Base-by-base conservation (phyloP, 2,329 filamentous ascomycete species). In the Fusarium verticillioides region DNA sequence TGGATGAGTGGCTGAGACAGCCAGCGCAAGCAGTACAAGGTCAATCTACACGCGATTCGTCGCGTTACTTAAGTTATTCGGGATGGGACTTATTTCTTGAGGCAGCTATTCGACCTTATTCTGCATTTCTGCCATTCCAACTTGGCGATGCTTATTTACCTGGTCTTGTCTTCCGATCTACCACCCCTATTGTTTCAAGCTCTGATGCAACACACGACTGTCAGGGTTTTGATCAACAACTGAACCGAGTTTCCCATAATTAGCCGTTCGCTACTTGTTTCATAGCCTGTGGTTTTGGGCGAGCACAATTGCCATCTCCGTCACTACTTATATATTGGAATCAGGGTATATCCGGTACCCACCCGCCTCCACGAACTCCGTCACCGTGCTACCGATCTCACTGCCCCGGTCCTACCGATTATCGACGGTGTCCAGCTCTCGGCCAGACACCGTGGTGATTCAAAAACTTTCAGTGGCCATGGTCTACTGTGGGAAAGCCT, bases 401-500 rank as follows among this genome's bases (percentile, higher is more conserved):
- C 46, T 70, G 43, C 61, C 30, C 62, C 60, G 43, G 60, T 32
- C 34, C 57, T 53, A 39, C 53, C 53, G 42, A 71, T 59, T 40
- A 23, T 74, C 50, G 44, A 63, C 52, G 70, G 66, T 54, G 50
- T 64, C 56, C 67, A 59, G 42, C 36, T 59, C 32, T 72, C 54
- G 28, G 66, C 50, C 54, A 50, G 65, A 60, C 72, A 47, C 54
- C 43, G 47, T 37, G 30, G 52, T 59, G 36, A 42, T 43, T 19
- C 60, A 37, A 59, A 60, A 50, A 36, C 39, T n/a, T 47, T 53
- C 49, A 46, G n/a, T 40, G 64, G 58, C 50, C 66, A 88, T 89
- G 87, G 87, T 88, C 50, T 88, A 88, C 79, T 88, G 87, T 74
- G 87, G 87, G 49, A 89, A 88, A 78, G 87, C 87, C 74, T 88